Percentiles rank a stretch among this genome's conserved stretches.
These are phyloP conservation scores for Plasmodium vinckei DNA, from an alignment of 169 alveolate species.

Conservation along the genomic window DNA sequence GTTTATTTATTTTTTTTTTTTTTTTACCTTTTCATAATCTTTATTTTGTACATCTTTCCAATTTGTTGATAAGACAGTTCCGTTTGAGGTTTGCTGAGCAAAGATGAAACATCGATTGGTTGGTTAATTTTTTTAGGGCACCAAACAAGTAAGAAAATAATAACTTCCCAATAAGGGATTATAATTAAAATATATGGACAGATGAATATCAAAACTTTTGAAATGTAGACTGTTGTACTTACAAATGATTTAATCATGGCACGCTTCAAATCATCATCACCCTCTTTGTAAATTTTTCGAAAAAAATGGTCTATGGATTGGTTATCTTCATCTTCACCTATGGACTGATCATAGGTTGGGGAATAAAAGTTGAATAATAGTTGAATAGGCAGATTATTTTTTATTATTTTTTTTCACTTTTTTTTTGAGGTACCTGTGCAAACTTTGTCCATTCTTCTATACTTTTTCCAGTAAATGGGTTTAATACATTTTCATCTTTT, in stretches of 20 bases:
- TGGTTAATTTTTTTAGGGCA: no score
- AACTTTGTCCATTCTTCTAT: conserved; percentile 47
- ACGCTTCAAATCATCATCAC: conserved; percentile 55
- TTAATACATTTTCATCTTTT: conserved; percentile 11
- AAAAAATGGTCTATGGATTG: conserved; percentile 36
- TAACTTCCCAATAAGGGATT: no score
- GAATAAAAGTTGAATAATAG: not conserved
- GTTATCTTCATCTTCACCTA: conserved; percentile 47
- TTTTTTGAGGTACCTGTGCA: conserved; percentile 7
- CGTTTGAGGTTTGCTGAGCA: conserved; percentile 51
- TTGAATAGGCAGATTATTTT: not conserved
- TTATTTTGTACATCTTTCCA: conserved; percentile 66
- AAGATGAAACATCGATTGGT: not conserved
- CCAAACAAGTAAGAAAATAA: no score
- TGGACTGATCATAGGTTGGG: conserved; percentile 1
- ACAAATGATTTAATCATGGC: conserved; percentile 68
- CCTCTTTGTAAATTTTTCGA: conserved; percentile 49
- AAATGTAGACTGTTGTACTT: not conserved
- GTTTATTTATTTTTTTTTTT: not conserved
- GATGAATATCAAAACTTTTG: no score
- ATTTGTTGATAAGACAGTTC: conserved; percentile 56
- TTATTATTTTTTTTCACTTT: not conserved
- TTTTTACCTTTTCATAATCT: conserved; percentile 36
- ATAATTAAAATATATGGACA: no score
- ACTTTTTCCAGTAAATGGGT: conserved; percentile 65